Evolutionary conservation across 2,329 filamentous ascomycete species (phyloP).

Genomic region (Xylariaceae sp.): DNA sequence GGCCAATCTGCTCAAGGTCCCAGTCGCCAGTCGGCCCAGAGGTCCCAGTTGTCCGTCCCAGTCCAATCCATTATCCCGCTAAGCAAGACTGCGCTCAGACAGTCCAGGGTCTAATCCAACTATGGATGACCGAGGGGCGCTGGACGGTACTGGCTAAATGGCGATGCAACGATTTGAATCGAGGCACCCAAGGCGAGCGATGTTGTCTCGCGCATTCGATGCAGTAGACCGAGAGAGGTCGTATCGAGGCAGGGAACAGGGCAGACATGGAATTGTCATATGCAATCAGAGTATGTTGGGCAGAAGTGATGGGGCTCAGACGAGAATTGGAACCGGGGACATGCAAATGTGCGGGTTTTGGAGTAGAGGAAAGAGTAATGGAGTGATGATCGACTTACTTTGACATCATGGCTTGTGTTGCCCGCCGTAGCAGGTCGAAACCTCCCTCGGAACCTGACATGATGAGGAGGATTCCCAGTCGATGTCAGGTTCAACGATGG

Average conservation of each 20-base stretch:
- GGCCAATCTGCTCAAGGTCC: not conserved
- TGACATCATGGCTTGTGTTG: constrained; percentile 60
- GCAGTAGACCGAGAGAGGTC: too few species aligned
- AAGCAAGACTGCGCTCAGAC: not conserved
- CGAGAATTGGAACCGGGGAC: too few species aligned
- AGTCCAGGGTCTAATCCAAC: constrained; percentile 5
- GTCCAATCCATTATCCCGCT: too few species aligned
- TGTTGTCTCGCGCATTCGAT: too few species aligned
- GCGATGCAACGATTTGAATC: not conserved
- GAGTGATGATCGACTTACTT: constrained; percentile 42
- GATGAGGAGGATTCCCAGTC: constrained; percentile 9
- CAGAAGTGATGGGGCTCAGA: too few species aligned
- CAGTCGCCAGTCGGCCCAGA: too few species aligned
- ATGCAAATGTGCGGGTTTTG: too few species aligned
- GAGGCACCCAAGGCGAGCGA: not conserved
- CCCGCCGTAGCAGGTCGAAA: constrained; percentile 55
- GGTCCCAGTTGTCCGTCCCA: constrained; percentile 1
- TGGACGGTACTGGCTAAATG: constrained; percentile 6
- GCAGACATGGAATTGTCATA: too few species aligned
- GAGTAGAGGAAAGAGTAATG: not conserved
- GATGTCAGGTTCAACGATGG: too few species aligned
- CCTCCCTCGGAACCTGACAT: constrained; percentile 52
- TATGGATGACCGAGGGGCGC: constrained; percentile 1
- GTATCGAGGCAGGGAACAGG: too few species aligned
- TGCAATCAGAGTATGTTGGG: too few species aligned